These are phyloP conservation scores for Leccinum incarnatum DNA, from an alignment of 768 basidiomycete genomes.

Conservation along the genomic window DNA sequence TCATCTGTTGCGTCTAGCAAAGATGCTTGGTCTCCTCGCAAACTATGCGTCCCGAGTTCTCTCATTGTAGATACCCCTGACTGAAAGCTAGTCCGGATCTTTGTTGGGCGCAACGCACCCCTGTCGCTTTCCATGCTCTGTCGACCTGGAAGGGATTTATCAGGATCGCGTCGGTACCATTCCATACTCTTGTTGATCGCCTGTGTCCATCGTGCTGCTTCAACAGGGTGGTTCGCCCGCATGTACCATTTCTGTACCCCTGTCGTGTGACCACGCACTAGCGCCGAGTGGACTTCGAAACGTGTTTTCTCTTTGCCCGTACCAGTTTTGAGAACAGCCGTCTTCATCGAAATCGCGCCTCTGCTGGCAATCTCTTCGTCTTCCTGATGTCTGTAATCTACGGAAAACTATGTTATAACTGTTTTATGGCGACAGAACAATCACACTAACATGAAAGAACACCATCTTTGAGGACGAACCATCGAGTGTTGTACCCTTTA, in stretches of 20 bases:
- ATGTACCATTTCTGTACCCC: conserved; percentile 75
- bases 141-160: conserved; percentile 30
- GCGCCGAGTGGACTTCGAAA: conserved; percentile 77
- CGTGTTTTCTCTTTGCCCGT: conserved; percentile 57
- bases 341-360: conserved; percentile 86
- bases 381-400: conserved; percentile 83
- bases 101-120: conserved; percentile 33
- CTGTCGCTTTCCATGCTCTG: conserved; percentile 50
- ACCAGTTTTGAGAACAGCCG: conserved; percentile 59
- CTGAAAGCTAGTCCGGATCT: conserved; percentile 31
- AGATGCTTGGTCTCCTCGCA: conserved; percentile 26
- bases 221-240: conserved; percentile 83
- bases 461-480: conserved; percentile 89
- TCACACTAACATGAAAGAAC: conserved; percentile 71
- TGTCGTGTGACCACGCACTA: conserved; percentile 43
- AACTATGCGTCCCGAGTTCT: conserved; percentile 25
- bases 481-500: conserved; percentile 82
- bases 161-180: conserved; percentile 50
- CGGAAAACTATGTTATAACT: conserved; percentile 3
- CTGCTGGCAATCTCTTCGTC: conserved; percentile 84
- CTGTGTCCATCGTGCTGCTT: conserved; percentile 84
- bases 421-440: background rate
- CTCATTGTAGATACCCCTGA: conserved; percentile 23
- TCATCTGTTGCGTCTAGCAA: conserved; percentile 23
- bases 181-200: conserved; percentile 74